Evolutionary conservation across 2,329 filamentous ascomycete species (phyloP).

Genomic region (Talaromyces sp.): DNA sequence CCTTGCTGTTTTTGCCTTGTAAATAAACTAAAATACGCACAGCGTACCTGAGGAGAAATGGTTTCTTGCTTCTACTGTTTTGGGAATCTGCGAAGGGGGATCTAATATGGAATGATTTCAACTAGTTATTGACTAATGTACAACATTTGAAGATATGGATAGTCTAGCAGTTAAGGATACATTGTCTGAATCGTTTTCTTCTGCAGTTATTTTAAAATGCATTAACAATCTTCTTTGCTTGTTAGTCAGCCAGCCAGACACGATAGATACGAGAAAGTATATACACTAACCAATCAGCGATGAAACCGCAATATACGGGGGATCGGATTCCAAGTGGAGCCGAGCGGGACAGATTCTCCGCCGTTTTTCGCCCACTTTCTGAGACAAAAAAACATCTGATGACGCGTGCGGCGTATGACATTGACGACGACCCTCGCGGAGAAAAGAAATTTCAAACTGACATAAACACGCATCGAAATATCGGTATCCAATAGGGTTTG

Average conservation of each 20-base stretch:
- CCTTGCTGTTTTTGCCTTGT: conserved; percentile 19
- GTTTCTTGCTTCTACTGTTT: background rate
- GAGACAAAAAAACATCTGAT: background rate
- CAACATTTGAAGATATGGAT: background rate
- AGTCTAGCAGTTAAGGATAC: background rate
- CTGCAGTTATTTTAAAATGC: no score
- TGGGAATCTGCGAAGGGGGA: background rate
- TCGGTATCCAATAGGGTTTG: background rate
- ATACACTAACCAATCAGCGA: background rate
- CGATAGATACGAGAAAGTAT: no score
- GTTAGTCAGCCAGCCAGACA: no score
- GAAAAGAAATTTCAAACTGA: no score
- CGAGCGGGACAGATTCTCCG: background rate
- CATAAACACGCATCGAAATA: no score
- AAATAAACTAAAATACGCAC: background rate
- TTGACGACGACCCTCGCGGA: no score
- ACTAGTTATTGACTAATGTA: conserved; percentile 1
- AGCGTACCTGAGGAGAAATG: background rate
- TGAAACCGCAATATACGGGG: background rate
- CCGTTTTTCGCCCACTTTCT: background rate
- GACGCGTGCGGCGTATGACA: no score
- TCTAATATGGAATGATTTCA: background rate
- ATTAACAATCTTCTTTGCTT: no score
- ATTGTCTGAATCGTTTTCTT: background rate
- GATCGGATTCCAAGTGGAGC: background rate